Evolutionary conservation across 116 monocot genomes (phyloP), one percentile per base, ranked within the genome.

Genomic region (Zostera marina): DNA sequence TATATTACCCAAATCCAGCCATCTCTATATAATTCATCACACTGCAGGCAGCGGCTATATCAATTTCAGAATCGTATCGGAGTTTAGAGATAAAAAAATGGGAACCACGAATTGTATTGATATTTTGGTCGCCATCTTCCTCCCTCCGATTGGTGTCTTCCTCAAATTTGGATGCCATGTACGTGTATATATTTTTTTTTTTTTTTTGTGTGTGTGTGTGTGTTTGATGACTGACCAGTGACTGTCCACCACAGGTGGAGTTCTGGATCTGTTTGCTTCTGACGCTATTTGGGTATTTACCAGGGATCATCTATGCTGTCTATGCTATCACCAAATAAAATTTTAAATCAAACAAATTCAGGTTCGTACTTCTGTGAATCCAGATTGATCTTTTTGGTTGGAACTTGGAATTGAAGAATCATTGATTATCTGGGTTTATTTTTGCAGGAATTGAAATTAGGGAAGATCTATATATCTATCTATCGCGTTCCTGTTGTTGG

Each of bases 91-190:
- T 2, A 2, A 43, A 5, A 6, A 16, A 63, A 47, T 42, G 7
- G 60, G 68, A 51, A 54, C 80, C 12, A 73, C 74, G 12, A 80
- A 15, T 22, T 84, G 84, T 65, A 68, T 84, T 21, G 79, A 84
- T 58, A 76, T 84, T 20, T 15, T 79, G 11, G 0, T 84, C 2
- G 84, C 84, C 61, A 76, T 84, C 74, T 72, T 84, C 58, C 71
- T 84, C 25, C 84, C 84, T 24, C 84, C 80, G 3, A 74, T 84
- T 21, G 84, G 84, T 25, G 84, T 84, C 25, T 84, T 84, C 58
- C 71, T 84, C 58, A 84, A 76, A 62, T 76, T 70, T 21, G 76
- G 76, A 51, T 76, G 76, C 62, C 3, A 53, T 45, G 75, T 70
- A 59, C 32, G 32, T 32, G 5, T n/a, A n/a, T n/a, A n/a, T 32